Evolutionary conservation across 2,329 filamentous ascomycete species (phyloP), one percentile per base, ranked within the genome.

Genomic region (Periconia sp.): DNA sequence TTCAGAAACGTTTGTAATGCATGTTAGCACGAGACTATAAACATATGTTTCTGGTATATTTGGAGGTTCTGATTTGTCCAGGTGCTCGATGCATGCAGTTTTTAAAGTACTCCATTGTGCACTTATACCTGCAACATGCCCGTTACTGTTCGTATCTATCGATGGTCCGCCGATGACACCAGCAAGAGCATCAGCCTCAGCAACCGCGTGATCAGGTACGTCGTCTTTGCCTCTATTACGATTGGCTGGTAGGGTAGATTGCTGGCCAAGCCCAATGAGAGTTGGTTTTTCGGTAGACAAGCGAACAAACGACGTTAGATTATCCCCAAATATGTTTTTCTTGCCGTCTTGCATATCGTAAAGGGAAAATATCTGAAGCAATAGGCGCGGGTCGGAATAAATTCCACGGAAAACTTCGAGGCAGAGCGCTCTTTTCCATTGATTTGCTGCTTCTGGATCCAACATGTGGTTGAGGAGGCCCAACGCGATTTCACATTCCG

Each of bases 331-430:
- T 18, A 97, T 85, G 47, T 87, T 81, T 63, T 88, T 93, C 63
- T 88, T 85, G 3, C 84, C 87, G 42, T 90, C 81, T 47, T 84
- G 78, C 14, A 84, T 82, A 68, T 99, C 93, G 62, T 91, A 97
- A 15, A 89, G 79, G 7, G 85, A 81, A 68, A 91, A 97, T 2
- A 96, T 90, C 37, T 88, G 85, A 41, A 94, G 81, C 1, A 97
- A 80, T 19, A 96, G 80, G 11, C 82, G 82, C 35, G 91, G 85
- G 55, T 97, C 92, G 0, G 89, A 82, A 73, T 96, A 96, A 7
- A 97, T 83, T 7, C 89, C 88, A 52, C 90, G 85, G 63, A 97
- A 91, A 0, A 97, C 85, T 69, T 99, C 94, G 84, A 99, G 90
- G 58, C 91, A 95, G 6, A 97, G 75, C 0, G 91, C 87, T 53